Percentiles rank a stretch among this genome's conserved stretches.
Evolutionary conservation across 208 protist genomes (phyloP).

Genomic region (Novymonas esmeraldas): DNA sequence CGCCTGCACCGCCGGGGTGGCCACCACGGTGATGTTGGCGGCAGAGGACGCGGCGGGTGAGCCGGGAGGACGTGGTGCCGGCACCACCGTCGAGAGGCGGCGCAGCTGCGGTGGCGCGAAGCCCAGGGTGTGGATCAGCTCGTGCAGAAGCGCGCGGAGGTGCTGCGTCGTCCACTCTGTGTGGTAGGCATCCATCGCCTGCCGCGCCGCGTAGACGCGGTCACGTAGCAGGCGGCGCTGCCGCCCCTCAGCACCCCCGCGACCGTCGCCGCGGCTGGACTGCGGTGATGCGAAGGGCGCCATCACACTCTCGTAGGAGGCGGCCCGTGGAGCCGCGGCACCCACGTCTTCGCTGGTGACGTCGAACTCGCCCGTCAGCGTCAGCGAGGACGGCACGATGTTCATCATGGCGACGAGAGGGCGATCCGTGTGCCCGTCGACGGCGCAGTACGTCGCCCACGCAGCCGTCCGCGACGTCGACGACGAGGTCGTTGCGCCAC

Average conservation of each 20-base stretch:
- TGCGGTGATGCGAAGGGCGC: too few species aligned
- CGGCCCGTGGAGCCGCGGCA: too few species aligned
- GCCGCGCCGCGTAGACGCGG: background rate
- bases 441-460: constrained; percentile 50
- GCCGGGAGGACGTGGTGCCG: background rate
- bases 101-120: constrained; percentile 51
- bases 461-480: constrained; percentile 43
- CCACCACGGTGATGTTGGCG: background rate
- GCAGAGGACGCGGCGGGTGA: too few species aligned
- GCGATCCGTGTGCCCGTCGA: constrained; percentile 24
- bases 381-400: constrained; percentile 45
- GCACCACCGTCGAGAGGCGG: background rate
- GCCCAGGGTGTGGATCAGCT: constrained; percentile 75
- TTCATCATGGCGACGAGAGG: constrained; percentile 58
- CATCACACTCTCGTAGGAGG: too few species aligned
- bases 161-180: constrained; percentile 30
- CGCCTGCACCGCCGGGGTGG: background rate
- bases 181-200: constrained; percentile 6
- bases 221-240: background rate
- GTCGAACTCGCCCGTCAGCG: background rate
- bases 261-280: too few species aligned
- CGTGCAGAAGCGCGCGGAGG: constrained; percentile 58
- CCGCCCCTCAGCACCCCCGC: too few species aligned
- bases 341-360: background rate
- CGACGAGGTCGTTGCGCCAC: constrained; percentile 1